A percentile compares a stretch with the other conserved stretches of the same genome.
phyloP scores from a whole-genome alignment of 345 rosid genomes.

The Arabidopsis suecica region DNA sequence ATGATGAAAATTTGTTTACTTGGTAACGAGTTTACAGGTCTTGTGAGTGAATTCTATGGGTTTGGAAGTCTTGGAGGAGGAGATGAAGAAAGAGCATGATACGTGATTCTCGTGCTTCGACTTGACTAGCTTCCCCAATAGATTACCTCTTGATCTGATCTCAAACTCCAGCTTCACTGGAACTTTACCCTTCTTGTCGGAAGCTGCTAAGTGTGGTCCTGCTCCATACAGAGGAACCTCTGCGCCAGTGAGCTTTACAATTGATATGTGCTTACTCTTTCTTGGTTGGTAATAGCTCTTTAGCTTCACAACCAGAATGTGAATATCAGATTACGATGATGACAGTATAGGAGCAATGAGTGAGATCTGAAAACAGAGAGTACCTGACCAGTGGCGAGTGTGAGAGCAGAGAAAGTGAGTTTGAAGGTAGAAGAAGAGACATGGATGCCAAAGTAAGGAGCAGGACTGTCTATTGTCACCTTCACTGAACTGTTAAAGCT shows the following conservation, averaged over 20 bases:
- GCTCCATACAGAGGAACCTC: constrained; percentile 85
- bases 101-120: constrained; percentile 58
- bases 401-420: constrained; percentile 65
- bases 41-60: constrained; percentile 55
- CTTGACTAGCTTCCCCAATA: constrained; percentile 77
- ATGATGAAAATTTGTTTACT: constrained; percentile 22
- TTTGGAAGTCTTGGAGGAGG: constrained; percentile 52
- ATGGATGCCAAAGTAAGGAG: constrained; percentile 82
- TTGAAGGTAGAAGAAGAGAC: constrained; percentile 67
- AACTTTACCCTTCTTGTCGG: constrained; percentile 53
- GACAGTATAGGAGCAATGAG: constrained; percentile 5
- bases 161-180: constrained; percentile 69
- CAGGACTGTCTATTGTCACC: constrained; percentile 70
- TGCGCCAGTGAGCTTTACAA: constrained; percentile 54
- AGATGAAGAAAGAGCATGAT: constrained; percentile 62
- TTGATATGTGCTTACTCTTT: constrained; percentile 62
- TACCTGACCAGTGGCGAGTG: constrained; percentile 80
- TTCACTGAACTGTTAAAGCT: constrained; percentile 68
- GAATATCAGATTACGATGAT: neutral
- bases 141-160: constrained; percentile 65
- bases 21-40: constrained; percentile 47
- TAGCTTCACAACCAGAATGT: constrained; percentile 47
- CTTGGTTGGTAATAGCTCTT: constrained; percentile 78
- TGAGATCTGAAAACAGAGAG: neutral
- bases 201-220: constrained; percentile 56